Percentiles rank a stretch among this genome's conserved stretches.
Evolutionary conservation across 1,284 basidiomycete species (phyloP).

Genomic region (Cryptococcus jaspeensis): DNA sequence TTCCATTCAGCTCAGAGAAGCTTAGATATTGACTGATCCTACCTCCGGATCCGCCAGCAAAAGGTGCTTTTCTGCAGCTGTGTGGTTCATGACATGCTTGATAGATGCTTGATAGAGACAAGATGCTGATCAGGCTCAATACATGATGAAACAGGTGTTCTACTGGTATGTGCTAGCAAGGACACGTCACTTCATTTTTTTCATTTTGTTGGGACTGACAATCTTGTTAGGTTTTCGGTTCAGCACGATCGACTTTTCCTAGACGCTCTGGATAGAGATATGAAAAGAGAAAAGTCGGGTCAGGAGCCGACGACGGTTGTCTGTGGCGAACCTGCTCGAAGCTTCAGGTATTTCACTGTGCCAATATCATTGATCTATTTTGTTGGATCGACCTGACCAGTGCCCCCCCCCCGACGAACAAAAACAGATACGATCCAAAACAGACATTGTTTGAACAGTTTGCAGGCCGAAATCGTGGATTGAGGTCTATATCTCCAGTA

Average conservation of each 20-base stretch:
- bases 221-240: slow-evolving; percentile 64
- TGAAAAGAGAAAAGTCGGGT: slow-evolving; percentile 87
- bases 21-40: neutral
- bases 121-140: neutral
- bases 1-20: neutral
- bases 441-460: slow-evolving; percentile 85
- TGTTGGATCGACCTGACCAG: no score
- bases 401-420: no score
- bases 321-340: slow-evolving; percentile 70
- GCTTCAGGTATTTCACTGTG: slow-evolving; percentile 43
- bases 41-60: no score
- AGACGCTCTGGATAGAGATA: slow-evolving; percentile 86
- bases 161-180: slow-evolving; percentile 65
- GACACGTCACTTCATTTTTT: neutral
- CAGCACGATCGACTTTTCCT: slow-evolving; percentile 93
- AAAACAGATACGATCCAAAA: slow-evolving; percentile 74
- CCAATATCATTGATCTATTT: no score
- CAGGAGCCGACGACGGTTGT: slow-evolving; percentile 75
- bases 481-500: slow-evolving; percentile 7
- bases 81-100: no score
- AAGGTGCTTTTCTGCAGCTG: no score
- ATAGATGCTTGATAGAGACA: no score
- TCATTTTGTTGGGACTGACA: neutral
- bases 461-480: slow-evolving; percentile 45
- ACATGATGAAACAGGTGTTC: slow-evolving; percentile 54